A percentile compares a stretch with the other conserved stretches of the same genome.
Conservation (phyloP, 768 basidiomycete genomes). For the Termitomyces heimii region DNA sequence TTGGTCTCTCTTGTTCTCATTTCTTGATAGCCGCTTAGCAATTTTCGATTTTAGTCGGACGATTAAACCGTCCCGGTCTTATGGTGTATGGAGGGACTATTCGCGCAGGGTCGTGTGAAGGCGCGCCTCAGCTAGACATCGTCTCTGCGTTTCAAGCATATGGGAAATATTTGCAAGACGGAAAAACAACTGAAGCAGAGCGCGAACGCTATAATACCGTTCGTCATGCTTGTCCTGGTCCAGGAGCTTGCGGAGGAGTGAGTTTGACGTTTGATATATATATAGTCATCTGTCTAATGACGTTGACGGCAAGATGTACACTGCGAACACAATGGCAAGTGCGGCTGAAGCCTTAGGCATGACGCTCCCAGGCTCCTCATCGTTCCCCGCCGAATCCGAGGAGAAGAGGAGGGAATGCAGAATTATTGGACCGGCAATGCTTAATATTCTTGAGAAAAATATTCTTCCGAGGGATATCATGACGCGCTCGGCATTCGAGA, state of each 20-base stretch:
- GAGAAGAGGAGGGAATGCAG: slow-evolving; percentile 88
- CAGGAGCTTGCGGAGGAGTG: slow-evolving; percentile 96
- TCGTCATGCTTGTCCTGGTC: slow-evolving; percentile 93
- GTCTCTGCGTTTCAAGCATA: slow-evolving; percentile 98
- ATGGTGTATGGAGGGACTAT: slow-evolving; percentile 99
- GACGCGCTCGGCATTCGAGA: slow-evolving; percentile 95
- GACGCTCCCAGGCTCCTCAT: slow-evolving; percentile 95
- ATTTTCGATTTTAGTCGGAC: slow-evolving; percentile 57
- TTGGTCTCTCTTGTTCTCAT: slow-evolving; percentile 30
- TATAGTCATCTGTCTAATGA: neutral
- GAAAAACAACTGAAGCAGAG: slow-evolving; percentile 80
- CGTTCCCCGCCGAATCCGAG: slow-evolving; percentile 87
- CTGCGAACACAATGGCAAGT: slow-evolving; percentile 97
- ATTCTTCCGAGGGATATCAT: slow-evolving; percentile 94
- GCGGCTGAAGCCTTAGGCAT: slow-evolving; percentile 94
- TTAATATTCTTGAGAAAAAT: slow-evolving; percentile 83
- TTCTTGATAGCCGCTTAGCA: slow-evolving; percentile 15
- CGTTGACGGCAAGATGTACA: slow-evolving; percentile 71
- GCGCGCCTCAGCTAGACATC: slow-evolving; percentile 84
- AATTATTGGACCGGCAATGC: slow-evolving; percentile 76
- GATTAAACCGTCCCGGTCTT: slow-evolving; percentile 90
- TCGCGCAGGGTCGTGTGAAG: slow-evolving; percentile 86
- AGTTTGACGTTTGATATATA: slow-evolving; percentile 20
- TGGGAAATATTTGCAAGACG: slow-evolving; percentile 90
- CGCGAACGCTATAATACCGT: slow-evolving; percentile 79